These are phyloP conservation scores for Candida arabinofermentans DNA, from an alignment of 805 yeast genomes.

Conservation along the genomic window DNA sequence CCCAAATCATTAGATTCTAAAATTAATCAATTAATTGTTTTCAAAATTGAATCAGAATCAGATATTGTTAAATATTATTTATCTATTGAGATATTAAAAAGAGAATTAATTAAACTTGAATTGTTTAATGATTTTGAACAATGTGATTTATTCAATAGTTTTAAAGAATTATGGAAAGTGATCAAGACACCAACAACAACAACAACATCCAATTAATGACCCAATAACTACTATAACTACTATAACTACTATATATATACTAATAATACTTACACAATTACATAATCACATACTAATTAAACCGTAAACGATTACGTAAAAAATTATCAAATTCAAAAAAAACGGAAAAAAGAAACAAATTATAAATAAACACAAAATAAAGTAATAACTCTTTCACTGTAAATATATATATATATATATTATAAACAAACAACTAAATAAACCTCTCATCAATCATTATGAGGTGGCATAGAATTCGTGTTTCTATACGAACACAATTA, in stretches of 20 bases:
- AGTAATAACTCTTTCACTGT: no score
- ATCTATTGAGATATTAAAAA: slow-evolving; percentile 13
- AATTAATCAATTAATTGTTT: slow-evolving; percentile 8
- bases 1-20: slow-evolving; percentile 16
- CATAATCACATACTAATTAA: no score
- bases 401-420: no score
- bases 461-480: slow-evolving; percentile 33
- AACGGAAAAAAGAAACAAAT: no score
- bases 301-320: no score
- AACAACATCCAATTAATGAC: neutral
- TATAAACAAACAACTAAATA: neutral
- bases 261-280: no score
- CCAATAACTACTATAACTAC: no score
- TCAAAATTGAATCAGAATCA: slow-evolving; percentile 1
- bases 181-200: slow-evolving; percentile 1
- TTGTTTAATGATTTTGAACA: neutral
- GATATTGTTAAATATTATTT: slow-evolving; percentile 14
- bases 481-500: slow-evolving; percentile 73
- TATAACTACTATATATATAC: no score
- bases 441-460: slow-evolving; percentile 2
- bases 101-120: slow-evolving; percentile 8
- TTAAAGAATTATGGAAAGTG: slow-evolving; percentile 16
- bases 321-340: no score
- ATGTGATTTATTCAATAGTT: slow-evolving; percentile 10
- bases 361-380: no score